phyloP scores from a whole-genome alignment of 768 basidiomycete genomes.

The Suillus paluster region DNA sequence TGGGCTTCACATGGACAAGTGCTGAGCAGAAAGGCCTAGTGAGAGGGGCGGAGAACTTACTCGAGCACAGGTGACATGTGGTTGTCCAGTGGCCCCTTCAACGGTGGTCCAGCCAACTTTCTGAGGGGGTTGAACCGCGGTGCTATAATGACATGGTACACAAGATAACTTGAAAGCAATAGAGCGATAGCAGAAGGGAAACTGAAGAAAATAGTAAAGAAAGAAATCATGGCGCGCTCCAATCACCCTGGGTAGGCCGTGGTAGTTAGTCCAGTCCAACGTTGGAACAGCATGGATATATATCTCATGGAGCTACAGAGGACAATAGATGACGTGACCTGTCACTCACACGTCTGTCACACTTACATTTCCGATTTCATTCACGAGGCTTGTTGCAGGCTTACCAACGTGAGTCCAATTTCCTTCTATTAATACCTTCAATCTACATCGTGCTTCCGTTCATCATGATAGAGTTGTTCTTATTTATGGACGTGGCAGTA shows the following conservation, averaged over 20 bases:
- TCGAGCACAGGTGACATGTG: conserved; percentile 62
- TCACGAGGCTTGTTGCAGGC: conserved; percentile 2
- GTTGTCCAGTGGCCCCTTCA: conserved; percentile 49
- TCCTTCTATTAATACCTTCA: not conserved
- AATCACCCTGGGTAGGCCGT: not conserved
- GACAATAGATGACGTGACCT: conserved; percentile 15
- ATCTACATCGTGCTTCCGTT: not conserved
- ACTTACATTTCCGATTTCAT: conserved; percentile 8
- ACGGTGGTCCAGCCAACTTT: conserved; percentile 64
- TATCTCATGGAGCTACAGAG: conserved; percentile 7
- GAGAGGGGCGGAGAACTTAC: conserved; percentile 41
- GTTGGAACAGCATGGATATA: conserved; percentile 3
- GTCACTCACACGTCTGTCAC: conserved; percentile 14
- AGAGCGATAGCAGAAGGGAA: conserved; percentile 14
- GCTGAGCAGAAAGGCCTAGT: not conserved
- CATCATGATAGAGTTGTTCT: not conserved
- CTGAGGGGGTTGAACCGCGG: conserved; percentile 49
- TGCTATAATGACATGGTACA: conserved; percentile 31
- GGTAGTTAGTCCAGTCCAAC: not conserved
- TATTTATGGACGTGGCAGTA: conserved; percentile 1
- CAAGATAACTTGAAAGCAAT: conserved; percentile 22
- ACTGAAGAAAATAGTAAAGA: conserved; percentile 10
- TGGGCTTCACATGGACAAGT: conserved; percentile 47
- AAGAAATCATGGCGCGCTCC: conserved; percentile 12
- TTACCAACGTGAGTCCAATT: conserved; percentile 1